Evolutionary conservation across 768 basidiomycete genomes (phyloP), one percentile per base, ranked within the genome.

Genomic region (Naganishia kalamii): DNA sequence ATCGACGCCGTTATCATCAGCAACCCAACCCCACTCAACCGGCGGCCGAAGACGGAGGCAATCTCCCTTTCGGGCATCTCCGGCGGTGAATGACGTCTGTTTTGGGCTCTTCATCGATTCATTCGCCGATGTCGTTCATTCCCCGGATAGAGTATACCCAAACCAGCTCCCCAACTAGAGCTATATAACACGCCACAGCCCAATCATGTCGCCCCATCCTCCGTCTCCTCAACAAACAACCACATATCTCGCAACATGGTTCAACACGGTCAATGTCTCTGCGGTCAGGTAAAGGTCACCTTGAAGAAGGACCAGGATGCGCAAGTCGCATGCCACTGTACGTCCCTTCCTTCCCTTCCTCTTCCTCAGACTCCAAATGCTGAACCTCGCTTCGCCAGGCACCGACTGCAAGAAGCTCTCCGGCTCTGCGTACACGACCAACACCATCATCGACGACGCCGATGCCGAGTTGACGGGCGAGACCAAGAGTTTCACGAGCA

Each of bases 271-370:
- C 50, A 61, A 37, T 73, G 72, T 65, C 70, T 73, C 32, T 71
- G 70, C 60, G 70, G 70, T n/a, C 52, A 50, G n/a, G 49, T 37
- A 32, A 59, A 52, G 59, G 50, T 71, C 54, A 62, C 62, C 30
- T 52, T 71, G 51, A 48, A 62, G 32, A 48, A 66, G 12, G 66
- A 68, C 49, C 59, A 68, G 40, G 70, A 70, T 25, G 61, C 62
- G 32, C 72, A 74, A 49, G 65, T 69, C 35, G 62, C 65, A 3
- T 74, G 72, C 68, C 72, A 74, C 48, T 74, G 72, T 70, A 35
- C 33, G 69, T 63, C 3, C 4, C 23, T 44, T 44, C 15, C 15
- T 21, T 44, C 43, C 23, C 43, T 44, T 21, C 4, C 17, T 15
- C 43, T 3, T 15, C 15, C 5, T 44, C 43, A 19, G 5, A 4